Conservation (phyloP, 192 early-diverging fungal genomes). For the Lobosporangium transversale region DNA sequence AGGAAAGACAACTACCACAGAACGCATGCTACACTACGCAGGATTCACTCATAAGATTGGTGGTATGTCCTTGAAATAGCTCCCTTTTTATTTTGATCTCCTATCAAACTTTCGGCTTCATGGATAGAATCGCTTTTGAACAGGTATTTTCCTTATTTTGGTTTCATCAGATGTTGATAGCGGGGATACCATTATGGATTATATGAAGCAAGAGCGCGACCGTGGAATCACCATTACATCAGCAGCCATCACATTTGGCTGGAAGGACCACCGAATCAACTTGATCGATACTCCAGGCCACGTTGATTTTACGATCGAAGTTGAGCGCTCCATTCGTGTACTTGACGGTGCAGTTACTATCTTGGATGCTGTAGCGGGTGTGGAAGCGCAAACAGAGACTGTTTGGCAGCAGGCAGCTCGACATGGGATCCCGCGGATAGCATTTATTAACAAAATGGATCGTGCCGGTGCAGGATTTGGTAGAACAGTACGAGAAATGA, state of each 20-base stretch:
- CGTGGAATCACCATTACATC: slow-evolving; percentile 95
- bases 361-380: slow-evolving; percentile 94
- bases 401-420: slow-evolving; percentile 91
- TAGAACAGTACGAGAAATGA: slow-evolving; percentile 67
- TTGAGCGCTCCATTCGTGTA: slow-evolving; percentile 89
- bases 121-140: neutral
- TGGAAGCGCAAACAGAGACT: slow-evolving; percentile 97
- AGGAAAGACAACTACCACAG: slow-evolving; percentile 96
- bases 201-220: slow-evolving; percentile 85
- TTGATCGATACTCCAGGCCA: slow-evolving; percentile 97
- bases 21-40: slow-evolving; percentile 96
- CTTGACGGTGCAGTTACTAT: slow-evolving; percentile 95
- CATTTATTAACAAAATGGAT: slow-evolving; percentile 98
- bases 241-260: slow-evolving; percentile 90
- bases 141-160: neutral
- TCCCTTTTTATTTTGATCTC: too few relatives aligned
- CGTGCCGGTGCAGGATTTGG: slow-evolving; percentile 78
- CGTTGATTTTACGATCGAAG: slow-evolving; percentile 96
- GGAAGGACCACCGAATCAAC: slow-evolving; percentile 81
- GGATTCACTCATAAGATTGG: slow-evolving; percentile 90
- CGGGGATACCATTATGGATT: slow-evolving; percentile 96
- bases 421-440: slow-evolving; percentile 83
- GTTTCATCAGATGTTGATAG: slow-evolving; percentile 78
- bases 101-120: too few relatives aligned
- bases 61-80: slow-evolving; percentile 60